phyloP scores from a whole-genome alignment of 805 yeast species.

The Yamadazyma ubonensis region DNA sequence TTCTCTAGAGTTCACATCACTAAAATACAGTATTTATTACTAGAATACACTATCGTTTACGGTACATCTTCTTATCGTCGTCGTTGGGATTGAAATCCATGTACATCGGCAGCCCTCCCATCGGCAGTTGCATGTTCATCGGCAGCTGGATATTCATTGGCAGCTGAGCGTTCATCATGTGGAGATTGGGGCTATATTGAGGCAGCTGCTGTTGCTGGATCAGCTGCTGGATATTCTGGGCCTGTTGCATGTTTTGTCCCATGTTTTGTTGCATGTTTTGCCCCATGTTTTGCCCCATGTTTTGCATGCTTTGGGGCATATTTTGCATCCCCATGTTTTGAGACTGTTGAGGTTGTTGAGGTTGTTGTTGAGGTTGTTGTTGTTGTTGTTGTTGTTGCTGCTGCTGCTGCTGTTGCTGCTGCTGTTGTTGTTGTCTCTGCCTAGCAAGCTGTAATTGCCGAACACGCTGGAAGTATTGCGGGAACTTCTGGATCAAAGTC shows the following conservation, averaged over 20 bases:
- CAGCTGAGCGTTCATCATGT: conserved; percentile 21
- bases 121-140: conserved; percentile 15
- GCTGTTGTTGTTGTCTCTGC: conserved; percentile 13
- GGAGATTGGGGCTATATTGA: conserved; percentile 10
- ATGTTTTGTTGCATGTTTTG: too few relatives aligned
- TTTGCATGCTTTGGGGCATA: conserved; percentile 2
- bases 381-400: conserved; percentile 17
- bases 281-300: too few relatives aligned
- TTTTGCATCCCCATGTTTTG: conserved; percentile 8
- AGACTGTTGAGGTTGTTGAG: conserved; percentile 10
- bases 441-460: conserved; percentile 31
- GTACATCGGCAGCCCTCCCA: conserved; percentile 8
- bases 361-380: conserved; percentile 13
- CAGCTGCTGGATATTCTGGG: too few relatives aligned
- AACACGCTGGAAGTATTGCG: conserved; percentile 36
- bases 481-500: conserved; percentile 36
- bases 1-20: too few relatives aligned
- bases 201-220: conserved; percentile 3
- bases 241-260: too few relatives aligned
- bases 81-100: conserved; percentile 7
- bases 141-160: conserved; percentile 21
- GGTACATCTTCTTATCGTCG: conserved; percentile 9
- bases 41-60: conserved; percentile 5
- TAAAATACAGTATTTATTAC: too few relatives aligned
- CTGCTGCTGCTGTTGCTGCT: conserved; percentile 15